Conservation (phyloP, 805 yeast genomes). For the Kodamaea restingae region DNA sequence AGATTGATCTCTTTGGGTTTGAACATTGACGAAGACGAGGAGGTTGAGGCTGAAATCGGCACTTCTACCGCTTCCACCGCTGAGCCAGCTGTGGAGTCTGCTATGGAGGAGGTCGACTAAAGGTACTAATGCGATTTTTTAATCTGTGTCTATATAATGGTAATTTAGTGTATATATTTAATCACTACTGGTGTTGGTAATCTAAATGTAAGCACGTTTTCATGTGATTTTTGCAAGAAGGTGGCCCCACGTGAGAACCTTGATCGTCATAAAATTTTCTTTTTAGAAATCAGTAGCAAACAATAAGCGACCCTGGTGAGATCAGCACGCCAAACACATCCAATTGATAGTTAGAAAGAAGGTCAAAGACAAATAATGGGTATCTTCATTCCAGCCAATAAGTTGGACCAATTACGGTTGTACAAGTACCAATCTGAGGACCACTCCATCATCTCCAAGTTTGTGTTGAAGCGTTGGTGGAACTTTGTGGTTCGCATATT, state of each 20-base stretch:
- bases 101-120: slow-evolving; percentile 98
- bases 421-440: slow-evolving; percentile 77
- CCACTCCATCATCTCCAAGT: slow-evolving; percentile 70
- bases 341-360: no score
- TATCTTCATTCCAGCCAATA: slow-evolving; percentile 53
- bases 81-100: slow-evolving; percentile 53
- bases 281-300: background rate
- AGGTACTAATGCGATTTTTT: slow-evolving; percentile 7
- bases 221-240: no score
- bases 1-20: slow-evolving; percentile 96
- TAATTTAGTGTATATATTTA: slow-evolving; percentile 7
- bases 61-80: slow-evolving; percentile 43
- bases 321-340: no score
- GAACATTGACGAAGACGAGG: slow-evolving; percentile 91
- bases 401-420: slow-evolving; percentile 49
- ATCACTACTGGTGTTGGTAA: slow-evolving; percentile 2
- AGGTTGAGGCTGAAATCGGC: slow-evolving; percentile 45
- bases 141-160: slow-evolving; percentile 5
- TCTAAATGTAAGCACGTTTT: background rate
- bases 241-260: background rate
- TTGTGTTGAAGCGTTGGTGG: slow-evolving; percentile 82
- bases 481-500: slow-evolving; percentile 62
- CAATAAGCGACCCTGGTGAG: no score
- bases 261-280: no score
- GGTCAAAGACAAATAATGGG: slow-evolving; percentile 50